Evolutionary conservation across 2,329 filamentous ascomycete species (phyloP).

Genomic region (Lachnellula cervina): DNA sequence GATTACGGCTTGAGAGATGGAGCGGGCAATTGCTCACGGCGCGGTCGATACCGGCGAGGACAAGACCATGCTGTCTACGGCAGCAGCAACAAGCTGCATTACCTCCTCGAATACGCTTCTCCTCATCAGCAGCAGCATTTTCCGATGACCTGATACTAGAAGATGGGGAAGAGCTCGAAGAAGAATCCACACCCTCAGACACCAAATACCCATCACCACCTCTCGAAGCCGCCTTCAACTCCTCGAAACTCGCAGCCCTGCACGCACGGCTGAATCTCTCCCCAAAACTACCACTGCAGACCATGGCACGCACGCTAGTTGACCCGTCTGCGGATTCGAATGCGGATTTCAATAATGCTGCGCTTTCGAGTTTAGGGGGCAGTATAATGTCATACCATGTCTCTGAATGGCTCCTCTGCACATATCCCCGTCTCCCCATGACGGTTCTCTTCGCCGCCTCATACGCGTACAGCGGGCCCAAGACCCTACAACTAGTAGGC

Average conservation of each 20-base stretch:
- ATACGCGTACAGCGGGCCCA: constrained; percentile 74
- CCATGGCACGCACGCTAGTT: constrained; percentile 79
- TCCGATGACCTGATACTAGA: constrained; percentile 23
- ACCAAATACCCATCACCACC: constrained; percentile 59
- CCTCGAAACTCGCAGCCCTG: constrained; percentile 86
- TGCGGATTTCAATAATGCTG: constrained; percentile 80
- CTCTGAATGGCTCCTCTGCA: constrained; percentile 80
- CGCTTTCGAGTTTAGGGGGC: constrained; percentile 74
- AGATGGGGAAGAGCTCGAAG: constrained; percentile 15
- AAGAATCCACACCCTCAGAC: constrained; percentile 33
- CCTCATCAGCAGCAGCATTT: constrained; percentile 5
- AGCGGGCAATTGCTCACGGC: constrained; percentile 53
- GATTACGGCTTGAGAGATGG: constrained; percentile 56
- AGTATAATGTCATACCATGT: constrained; percentile 85
- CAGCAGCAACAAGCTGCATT: constrained; percentile 28
- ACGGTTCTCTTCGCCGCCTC: constrained; percentile 81
- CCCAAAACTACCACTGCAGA: constrained; percentile 75
- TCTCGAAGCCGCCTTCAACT: constrained; percentile 60
- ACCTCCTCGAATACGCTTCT: constrained; percentile 17
- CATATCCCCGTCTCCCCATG: constrained; percentile 87
- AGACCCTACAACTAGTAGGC: constrained; percentile 68
- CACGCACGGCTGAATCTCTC: constrained; percentile 85
- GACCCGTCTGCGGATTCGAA: constrained; percentile 79
- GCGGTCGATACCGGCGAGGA: constrained; percentile 12
- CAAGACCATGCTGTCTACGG: constrained; percentile 39